phyloP scores from a whole-genome alignment of 331 rosid species.

The Quercus tomentella region DNA sequence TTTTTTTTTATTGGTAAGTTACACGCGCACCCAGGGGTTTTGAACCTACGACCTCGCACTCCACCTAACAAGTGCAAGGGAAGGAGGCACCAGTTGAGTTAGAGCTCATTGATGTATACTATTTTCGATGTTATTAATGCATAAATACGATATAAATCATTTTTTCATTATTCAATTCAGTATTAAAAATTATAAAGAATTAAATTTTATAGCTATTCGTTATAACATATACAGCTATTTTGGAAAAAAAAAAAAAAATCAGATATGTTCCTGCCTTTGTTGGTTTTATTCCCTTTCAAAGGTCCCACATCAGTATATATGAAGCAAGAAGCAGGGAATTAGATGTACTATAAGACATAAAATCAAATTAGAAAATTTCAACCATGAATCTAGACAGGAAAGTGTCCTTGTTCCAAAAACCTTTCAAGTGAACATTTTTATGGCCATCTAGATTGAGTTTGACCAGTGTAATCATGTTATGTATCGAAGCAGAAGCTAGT shows the following conservation, averaged over 20 bases:
- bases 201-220: not conserved
- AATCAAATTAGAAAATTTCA: not conserved
- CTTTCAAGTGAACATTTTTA: not conserved
- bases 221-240: not conserved
- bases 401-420: not conserved
- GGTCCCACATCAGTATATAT: slow-evolving; percentile 15
- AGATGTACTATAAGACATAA: not conserved
- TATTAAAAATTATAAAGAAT: not conserved
- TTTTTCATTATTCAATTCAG: not conserved
- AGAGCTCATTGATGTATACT: too few species aligned
- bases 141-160: not conserved
- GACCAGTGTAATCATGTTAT: too few species aligned
- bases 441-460: too few species aligned
- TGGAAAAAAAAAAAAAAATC: not conserved
- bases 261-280: not conserved
- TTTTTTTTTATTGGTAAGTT: too few species aligned
- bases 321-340: not conserved
- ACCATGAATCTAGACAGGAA: slow-evolving; percentile 8
- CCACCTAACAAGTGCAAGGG: too few species aligned
- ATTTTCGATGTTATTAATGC: too few species aligned
- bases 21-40: too few species aligned
- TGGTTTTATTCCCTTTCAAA: slow-evolving; percentile 1
- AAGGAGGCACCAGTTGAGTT: too few species aligned
- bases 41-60: too few species aligned
- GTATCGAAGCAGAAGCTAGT: too few species aligned